These are phyloP conservation scores for Cicer pinnatifidum DNA, from an alignment of 306 rosid species.

Conservation along the genomic window DNA sequence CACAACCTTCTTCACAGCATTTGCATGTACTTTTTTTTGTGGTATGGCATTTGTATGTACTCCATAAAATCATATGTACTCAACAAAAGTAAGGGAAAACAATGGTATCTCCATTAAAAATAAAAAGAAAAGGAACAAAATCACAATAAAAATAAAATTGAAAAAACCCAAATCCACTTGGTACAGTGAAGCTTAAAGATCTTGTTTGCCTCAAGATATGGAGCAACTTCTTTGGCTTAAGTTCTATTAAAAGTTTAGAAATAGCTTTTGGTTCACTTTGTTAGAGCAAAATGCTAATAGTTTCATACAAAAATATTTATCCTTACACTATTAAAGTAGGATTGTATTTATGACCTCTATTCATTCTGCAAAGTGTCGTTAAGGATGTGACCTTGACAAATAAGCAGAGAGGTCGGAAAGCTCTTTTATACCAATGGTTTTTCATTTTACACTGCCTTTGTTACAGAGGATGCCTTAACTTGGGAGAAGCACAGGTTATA, in stretches of 20 bases:
- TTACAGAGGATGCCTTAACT: neutral
- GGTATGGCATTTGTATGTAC: constrained; percentile 9
- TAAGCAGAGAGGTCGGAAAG: neutral
- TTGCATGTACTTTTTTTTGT: constrained; percentile 1
- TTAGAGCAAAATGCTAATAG: neutral
- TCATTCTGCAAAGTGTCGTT: neutral
- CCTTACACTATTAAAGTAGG: constrained; percentile 18
- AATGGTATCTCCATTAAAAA: constrained; percentile 20
- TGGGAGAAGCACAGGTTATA: neutral
- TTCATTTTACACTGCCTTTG: constrained; percentile 5
- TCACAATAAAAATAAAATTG: neutral
- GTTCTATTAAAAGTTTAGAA: neutral
- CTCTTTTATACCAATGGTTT: constrained; percentile 18
- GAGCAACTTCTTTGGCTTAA: constrained; percentile 29
- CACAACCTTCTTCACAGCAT: constrained; percentile 36
- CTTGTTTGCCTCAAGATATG: neutral
- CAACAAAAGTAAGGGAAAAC: constrained; percentile 15
- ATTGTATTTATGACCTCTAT: neutral
- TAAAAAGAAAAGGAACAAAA: constrained; percentile 5
- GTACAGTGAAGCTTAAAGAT: constrained; percentile 3
- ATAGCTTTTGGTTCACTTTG: no score
- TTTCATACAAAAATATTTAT: constrained; percentile 18
- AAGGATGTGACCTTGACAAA: constrained; percentile 14
- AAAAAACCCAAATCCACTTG: neutral
- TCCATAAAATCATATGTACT: constrained; percentile 2